Conservation (phyloP, 2,329 filamentous ascomycete species). For the Fusarium tricinctum region DNA sequence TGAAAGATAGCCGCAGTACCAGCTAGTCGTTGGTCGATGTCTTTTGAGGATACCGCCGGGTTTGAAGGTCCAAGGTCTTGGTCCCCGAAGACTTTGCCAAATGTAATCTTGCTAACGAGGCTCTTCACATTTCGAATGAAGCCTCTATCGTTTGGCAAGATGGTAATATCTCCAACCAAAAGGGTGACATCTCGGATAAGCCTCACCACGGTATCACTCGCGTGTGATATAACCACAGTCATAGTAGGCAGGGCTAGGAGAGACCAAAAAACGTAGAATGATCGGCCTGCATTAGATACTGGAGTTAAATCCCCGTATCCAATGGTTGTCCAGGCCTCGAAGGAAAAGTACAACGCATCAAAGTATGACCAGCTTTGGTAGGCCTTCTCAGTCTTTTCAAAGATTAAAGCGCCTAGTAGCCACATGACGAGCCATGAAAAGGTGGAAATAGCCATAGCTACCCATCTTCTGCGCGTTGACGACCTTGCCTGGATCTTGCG, state of each 20-base stretch:
- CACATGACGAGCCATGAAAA: conserved; percentile 7
- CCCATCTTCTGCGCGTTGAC: conserved; percentile 1
- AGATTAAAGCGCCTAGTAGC: conserved; percentile 1
- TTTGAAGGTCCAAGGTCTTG: neutral
- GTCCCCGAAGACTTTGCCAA: neutral
- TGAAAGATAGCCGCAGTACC: too few species aligned
- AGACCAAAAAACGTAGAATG: conserved; percentile 16
- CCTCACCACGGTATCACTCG: conserved; percentile 2
- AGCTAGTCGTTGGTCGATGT: neutral
- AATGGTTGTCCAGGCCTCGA: conserved; percentile 11
- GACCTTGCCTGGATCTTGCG: neutral
- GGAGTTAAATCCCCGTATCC: conserved; percentile 1
- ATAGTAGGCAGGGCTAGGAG: conserved; percentile 5
- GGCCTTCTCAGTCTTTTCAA: neutral
- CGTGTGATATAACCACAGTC: conserved; percentile 12
- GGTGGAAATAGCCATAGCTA: conserved; percentile 2
- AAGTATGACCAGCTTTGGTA: conserved; percentile 12
- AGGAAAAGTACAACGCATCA: conserved; percentile 17
- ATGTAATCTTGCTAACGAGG: neutral
- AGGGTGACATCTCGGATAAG: neutral
- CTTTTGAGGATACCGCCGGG: neutral
- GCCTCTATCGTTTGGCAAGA: neutral
- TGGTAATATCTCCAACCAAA: neutral
- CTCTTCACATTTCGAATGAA: neutral
- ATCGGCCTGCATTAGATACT: neutral